phyloP scores from a whole-genome alignment of 345 rosid species.

The Linum lewisii region DNA sequence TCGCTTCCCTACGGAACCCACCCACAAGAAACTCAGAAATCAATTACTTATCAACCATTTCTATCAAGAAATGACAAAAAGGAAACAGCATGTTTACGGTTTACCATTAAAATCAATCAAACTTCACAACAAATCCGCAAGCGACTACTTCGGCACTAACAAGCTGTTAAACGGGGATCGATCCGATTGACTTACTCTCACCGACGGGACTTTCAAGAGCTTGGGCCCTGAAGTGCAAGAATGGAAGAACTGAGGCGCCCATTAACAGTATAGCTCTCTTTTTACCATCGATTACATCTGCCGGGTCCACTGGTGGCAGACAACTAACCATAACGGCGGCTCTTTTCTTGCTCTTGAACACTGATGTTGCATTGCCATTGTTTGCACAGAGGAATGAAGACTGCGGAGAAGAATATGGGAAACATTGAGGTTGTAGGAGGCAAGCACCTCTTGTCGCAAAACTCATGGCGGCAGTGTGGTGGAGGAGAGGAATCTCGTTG shows the following conservation, averaged over 20 bases:
- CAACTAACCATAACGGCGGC: constrained; percentile 21
- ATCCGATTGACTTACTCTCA: constrained; percentile 24
- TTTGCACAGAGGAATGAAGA: constrained; percentile 18
- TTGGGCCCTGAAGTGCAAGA: constrained; percentile 37
- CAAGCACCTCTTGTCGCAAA: constrained; percentile 39
- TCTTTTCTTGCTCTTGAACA: constrained; percentile 26
- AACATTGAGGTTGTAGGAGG: constrained; percentile 31
- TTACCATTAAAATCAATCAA: not conserved
- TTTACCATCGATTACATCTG: constrained; percentile 20
- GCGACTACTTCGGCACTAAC: not conserved
- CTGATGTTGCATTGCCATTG: constrained; percentile 18
- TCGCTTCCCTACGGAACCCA: not conserved
- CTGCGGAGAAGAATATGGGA: constrained; percentile 22
- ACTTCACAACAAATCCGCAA: not conserved
- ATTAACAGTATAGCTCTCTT: constrained; percentile 51
- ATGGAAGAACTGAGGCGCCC: constrained; percentile 66
- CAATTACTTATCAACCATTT: not conserved
- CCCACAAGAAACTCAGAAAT: not conserved
- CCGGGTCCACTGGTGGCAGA: constrained; percentile 22
- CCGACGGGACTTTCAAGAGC: constrained; percentile 27
- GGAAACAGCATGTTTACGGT: constrained; percentile 5
- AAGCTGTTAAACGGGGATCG: not conserved
- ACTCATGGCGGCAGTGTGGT: constrained; percentile 17
- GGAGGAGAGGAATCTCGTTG: not conserved
- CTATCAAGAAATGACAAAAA: not conserved